Percentiles rank a stretch among this genome's conserved stretches.
Evolutionary conservation across 331 rosid species (phyloP).

Genomic region (Cydonia oblonga): DNA sequence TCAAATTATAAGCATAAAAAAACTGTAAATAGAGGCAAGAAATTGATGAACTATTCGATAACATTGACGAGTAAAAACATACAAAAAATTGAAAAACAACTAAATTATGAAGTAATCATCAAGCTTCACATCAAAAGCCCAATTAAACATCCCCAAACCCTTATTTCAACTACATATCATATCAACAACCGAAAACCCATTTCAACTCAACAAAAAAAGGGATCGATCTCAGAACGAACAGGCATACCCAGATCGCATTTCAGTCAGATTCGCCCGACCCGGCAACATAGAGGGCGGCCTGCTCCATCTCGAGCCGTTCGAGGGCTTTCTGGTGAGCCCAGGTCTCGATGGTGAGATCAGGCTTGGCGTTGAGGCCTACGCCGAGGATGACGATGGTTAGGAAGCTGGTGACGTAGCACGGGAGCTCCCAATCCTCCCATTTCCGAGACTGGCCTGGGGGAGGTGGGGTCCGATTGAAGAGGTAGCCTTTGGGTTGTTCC

Average conservation of each 20-base stretch:
- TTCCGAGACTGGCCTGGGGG: conserved; percentile 53
- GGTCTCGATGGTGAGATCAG: conserved; percentile 67
- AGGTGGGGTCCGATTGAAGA: conserved; percentile 63
- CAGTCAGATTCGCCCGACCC: conserved; percentile 41
- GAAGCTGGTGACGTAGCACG: conserved; percentile 66
- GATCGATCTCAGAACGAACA: conserved; percentile 1
- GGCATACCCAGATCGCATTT: conserved; percentile 7
- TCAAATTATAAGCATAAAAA: not conserved
- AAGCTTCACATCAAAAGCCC: conserved; percentile 6
- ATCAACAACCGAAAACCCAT: conserved; percentile 7
- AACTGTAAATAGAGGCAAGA: not conserved
- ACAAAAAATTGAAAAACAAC: not conserved
- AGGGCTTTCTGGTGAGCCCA: conserved; percentile 84
- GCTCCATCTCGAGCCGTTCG: conserved; percentile 68
- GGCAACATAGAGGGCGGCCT: conserved; percentile 15
- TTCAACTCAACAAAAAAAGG: not conserved
- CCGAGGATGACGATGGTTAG: conserved; percentile 67
- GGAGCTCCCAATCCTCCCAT: conserved; percentile 78
- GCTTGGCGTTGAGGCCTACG: conserved; percentile 73
- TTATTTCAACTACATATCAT: conserved; percentile 3
- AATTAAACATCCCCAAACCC: conserved; percentile 20
- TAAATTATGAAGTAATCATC: not conserved
- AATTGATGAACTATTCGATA: not conserved
- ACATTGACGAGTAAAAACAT: not conserved
- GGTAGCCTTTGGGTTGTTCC: conserved; percentile 69